phyloP scores from a whole-genome alignment of 2,329 filamentous ascomycete genomes.

The Aspergillus fijiensis region DNA sequence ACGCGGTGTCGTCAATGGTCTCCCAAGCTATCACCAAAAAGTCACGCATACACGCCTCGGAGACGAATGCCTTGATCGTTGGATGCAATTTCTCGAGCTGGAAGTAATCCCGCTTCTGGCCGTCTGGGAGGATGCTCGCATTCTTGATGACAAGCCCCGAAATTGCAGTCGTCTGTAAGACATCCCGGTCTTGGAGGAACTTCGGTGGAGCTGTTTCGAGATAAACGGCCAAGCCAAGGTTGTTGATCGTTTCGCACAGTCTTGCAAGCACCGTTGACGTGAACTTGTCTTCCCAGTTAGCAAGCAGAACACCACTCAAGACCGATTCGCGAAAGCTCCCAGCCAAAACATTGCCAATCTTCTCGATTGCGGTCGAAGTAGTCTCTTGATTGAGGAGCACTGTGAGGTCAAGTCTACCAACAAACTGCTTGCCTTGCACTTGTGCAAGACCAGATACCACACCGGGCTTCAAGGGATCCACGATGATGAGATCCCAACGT shows the following conservation, averaged over 20 bases:
- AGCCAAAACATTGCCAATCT: conserved; percentile 29
- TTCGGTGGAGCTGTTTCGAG: conserved; percentile 43
- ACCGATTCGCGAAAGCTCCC: conserved; percentile 25
- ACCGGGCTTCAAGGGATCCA: conserved; percentile 43
- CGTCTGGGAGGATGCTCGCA: conserved; percentile 42
- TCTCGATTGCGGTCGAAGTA: conserved; percentile 27
- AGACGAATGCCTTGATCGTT: conserved; percentile 48
- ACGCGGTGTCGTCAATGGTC: conserved; percentile 41
- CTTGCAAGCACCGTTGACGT: conserved; percentile 28
- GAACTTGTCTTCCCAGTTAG: conserved; percentile 42
- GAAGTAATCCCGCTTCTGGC: conserved; percentile 47
- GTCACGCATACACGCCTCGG: conserved; percentile 46
- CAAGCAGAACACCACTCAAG: conserved; percentile 45
- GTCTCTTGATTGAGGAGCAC: conserved; percentile 25
- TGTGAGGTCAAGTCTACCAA: conserved; percentile 37
- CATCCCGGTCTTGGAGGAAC: conserved; percentile 39
- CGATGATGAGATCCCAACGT: conserved; percentile 46
- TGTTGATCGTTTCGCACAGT: conserved; percentile 35
- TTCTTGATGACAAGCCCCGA: conserved; percentile 44
- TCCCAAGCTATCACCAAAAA: conserved; percentile 49
- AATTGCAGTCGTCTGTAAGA: conserved; percentile 36
- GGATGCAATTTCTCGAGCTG: conserved; percentile 42
- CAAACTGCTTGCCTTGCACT: conserved; percentile 19
- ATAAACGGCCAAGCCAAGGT: conserved; percentile 43
- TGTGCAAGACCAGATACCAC: conserved; percentile 35